Percentiles rank a stretch among this genome's conserved stretches.
Conservation (phyloP, 257 asterid genomes). For the Parsonsia alboflavescens region DNA sequence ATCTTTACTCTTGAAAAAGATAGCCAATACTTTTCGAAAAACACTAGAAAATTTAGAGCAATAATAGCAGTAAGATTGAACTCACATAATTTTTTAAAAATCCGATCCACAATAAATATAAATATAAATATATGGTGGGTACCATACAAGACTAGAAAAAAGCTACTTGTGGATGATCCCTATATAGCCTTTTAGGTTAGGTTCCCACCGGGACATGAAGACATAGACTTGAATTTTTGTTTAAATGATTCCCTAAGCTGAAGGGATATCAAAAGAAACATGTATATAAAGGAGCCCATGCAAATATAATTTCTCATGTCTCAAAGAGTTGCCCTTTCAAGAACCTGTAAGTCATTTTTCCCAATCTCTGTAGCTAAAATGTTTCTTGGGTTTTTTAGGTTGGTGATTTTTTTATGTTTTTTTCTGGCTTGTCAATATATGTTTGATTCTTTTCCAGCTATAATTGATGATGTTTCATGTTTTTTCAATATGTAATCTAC, state of each 20-base stretch:
- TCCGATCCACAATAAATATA: not conserved
- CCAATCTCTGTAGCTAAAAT: not conserved
- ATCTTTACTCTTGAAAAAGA: not conserved
- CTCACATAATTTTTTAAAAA: not conserved
- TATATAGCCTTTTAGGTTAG: not conserved
- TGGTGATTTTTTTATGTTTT: not conserved
- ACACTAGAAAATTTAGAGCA: not conserved
- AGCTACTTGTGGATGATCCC: not conserved
- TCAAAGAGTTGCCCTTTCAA: not conserved
- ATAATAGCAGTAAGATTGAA: conserved; percentile 1
- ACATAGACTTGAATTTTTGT: not conserved
- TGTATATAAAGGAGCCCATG: not conserved
- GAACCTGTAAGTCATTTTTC: not conserved
- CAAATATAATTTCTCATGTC: not conserved
- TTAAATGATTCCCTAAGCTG: not conserved
- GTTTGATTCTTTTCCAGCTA: not conserved
- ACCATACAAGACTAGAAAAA: not conserved
- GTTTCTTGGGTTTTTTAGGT: not conserved
- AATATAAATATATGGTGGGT: not conserved
- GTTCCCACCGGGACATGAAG: not conserved
- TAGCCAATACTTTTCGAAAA: not conserved
- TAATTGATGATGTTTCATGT: not conserved
- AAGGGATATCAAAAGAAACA: not conserved
- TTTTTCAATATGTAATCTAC: not conserved
- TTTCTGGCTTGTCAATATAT: not conserved